phyloP scores from a whole-genome alignment of 345 rosid species.

The Eucalyptus paniculata region DNA sequence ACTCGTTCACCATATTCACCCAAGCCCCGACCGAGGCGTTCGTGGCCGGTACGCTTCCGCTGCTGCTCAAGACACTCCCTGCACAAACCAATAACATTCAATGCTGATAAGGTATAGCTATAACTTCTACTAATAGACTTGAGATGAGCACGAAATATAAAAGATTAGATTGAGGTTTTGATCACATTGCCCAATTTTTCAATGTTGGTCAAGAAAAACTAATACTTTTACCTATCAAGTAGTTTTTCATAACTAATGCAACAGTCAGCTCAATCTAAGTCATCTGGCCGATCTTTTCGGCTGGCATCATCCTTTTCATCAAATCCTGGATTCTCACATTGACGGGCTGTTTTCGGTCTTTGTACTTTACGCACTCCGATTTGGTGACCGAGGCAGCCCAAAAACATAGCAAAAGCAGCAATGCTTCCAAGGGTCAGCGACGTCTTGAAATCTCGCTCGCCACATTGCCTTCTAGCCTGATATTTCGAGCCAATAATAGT shows the following conservation, averaged over 20 bases:
- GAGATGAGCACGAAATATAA: neutral
- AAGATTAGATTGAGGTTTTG: neutral
- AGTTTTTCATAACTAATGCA: slow-evolving; percentile 51
- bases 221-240: slow-evolving; percentile 17
- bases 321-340: slow-evolving; percentile 47
- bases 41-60: slow-evolving; percentile 59
- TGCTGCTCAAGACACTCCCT: slow-evolving; percentile 92
- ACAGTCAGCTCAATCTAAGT: slow-evolving; percentile 72
- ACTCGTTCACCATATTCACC: slow-evolving; percentile 56
- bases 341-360: slow-evolving; percentile 47
- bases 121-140: neutral
- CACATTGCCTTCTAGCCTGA: neutral
- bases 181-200: neutral
- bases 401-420: slow-evolving; percentile 13
- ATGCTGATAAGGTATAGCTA: neutral
- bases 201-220: neutral
- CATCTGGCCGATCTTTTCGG: slow-evolving; percentile 89
- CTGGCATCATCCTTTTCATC: slow-evolving; percentile 64
- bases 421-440: neutral
- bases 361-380: slow-evolving; percentile 35
- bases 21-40: slow-evolving; percentile 53
- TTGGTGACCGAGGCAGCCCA: slow-evolving; percentile 2
- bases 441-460: neutral
- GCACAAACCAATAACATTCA: neutral
- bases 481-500: neutral